Evolutionary conservation across 164 flowering plant species (phyloP).

Genomic region (Saururus chinensis): DNA sequence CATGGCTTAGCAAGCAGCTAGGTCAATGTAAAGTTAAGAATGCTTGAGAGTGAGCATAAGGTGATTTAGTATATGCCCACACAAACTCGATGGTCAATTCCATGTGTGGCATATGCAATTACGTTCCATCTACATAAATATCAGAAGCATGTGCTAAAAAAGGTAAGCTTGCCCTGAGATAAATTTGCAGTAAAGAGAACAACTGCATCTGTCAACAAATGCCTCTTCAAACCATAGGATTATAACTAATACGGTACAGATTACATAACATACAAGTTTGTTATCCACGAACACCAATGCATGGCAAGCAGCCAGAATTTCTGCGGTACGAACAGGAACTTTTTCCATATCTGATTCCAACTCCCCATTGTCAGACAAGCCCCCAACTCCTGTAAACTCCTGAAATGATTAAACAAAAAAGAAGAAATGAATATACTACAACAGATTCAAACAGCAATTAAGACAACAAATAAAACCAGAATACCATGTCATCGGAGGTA

Average conservation of each 20-base stretch:
- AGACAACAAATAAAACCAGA: not conserved
- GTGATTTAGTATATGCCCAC: not conserved
- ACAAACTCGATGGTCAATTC: not conserved
- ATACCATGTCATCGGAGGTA: conserved; percentile 99
- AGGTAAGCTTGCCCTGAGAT: not conserved
- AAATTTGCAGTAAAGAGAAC: too few relatives aligned
- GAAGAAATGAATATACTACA: not conserved
- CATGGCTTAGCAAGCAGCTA: not conserved
- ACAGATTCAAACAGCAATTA: not conserved
- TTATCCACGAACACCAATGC: conserved; percentile 96
- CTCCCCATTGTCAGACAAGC: conserved; percentile 35
- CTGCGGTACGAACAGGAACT: conserved; percentile 58
- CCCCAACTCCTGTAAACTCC: conserved; percentile 93
- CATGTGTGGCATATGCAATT: not conserved
- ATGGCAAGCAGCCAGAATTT: conserved; percentile 93
- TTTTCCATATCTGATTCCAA: conserved; percentile 65
- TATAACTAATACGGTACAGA: too few relatives aligned
- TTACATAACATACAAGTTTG: conserved; percentile 51
- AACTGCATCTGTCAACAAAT: too few relatives aligned
- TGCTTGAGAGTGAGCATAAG: not conserved
- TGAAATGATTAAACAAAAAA: conserved; percentile 11
- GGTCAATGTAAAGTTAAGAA: not conserved
- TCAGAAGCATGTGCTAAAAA: not conserved
- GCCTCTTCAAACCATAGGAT: too few relatives aligned
- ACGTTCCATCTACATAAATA: too few relatives aligned